Evolutionary conservation across 2,329 filamentous ascomycete genomes (phyloP).

Genomic region (Neoscytalidium dimidiatum): DNA sequence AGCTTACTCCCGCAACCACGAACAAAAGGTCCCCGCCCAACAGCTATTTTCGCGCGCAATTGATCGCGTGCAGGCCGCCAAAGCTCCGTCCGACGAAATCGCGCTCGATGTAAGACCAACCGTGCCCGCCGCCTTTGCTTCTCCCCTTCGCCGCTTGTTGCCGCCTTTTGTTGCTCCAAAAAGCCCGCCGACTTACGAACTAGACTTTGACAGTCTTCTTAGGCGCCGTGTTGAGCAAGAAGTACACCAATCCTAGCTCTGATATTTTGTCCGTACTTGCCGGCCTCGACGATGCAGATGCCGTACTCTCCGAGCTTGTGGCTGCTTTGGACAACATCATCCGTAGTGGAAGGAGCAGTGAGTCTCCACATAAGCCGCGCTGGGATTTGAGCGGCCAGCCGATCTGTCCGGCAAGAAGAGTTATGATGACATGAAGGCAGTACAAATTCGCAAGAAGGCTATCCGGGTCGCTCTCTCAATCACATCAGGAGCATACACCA

Average conservation of each 20-base stretch:
- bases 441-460: conserved; percentile 75
- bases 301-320: conserved; percentile 86
- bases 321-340: conserved; percentile 80
- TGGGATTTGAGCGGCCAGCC: neutral
- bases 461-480: conserved; percentile 80
- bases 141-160: neutral
- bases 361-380: conserved; percentile 35
- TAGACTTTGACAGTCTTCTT: conserved; percentile 91
- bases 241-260: conserved; percentile 91
- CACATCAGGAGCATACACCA: conserved; percentile 92
- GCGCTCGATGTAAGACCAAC: conserved; percentile 74
- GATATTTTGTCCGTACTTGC: conserved; percentile 90
- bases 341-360: conserved; percentile 70
- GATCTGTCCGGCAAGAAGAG: neutral
- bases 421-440: conserved; percentile 43
- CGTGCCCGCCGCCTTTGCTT: neutral
- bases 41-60: conserved; percentile 78
- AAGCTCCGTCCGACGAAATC: conserved; percentile 67
- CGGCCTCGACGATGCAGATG: conserved; percentile 85
- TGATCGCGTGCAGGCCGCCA: conserved; percentile 63
- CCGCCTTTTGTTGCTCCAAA: neutral
- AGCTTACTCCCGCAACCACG: neutral
- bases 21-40: conserved; percentile 62
- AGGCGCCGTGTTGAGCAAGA: conserved; percentile 78
- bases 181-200: conserved; percentile 44